Percentiles rank a stretch among this genome's conserved stretches.
Evolutionary conservation across 2,329 filamentous ascomycete species (phyloP).

Genomic region (Calonectria honghensis): DNA sequence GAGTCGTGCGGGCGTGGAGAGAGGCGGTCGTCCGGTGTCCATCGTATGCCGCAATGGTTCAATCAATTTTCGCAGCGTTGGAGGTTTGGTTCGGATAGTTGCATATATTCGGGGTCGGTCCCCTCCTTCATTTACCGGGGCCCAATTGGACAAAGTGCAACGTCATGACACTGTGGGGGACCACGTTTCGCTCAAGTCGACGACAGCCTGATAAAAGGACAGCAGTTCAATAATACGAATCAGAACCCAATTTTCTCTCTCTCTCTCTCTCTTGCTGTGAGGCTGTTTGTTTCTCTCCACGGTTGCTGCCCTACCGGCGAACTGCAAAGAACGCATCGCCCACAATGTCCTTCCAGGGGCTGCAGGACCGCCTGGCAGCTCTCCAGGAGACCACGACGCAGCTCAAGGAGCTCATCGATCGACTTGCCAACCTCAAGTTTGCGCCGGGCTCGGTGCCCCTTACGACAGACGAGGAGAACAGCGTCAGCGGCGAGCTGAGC

Average conservation of each 20-base stretch:
- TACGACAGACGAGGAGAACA: constrained; percentile 68
- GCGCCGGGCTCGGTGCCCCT: constrained; percentile 75
- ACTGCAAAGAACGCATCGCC: not conserved
- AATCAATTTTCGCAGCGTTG: constrained; percentile 53
- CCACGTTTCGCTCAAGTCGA: constrained; percentile 51
- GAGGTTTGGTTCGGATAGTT: constrained; percentile 41
- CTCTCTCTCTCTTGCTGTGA: not conserved
- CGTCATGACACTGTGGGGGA: constrained; percentile 51
- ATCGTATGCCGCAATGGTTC: constrained; percentile 42
- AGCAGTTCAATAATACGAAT: constrained; percentile 2
- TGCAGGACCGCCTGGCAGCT: constrained; percentile 77
- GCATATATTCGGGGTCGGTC: constrained; percentile 46
- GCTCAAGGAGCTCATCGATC: constrained; percentile 75
- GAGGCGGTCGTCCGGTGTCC: constrained; percentile 38
- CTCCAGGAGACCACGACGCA: constrained; percentile 78
- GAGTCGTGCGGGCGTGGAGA: constrained; percentile 22
- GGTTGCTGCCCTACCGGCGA: not conserved
- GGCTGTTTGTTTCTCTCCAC: not conserved
- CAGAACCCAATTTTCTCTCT: not conserved
- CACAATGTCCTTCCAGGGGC: constrained; percentile 73
- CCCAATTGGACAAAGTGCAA: constrained; percentile 41
- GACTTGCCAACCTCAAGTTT: constrained; percentile 75
- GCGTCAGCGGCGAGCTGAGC: constrained; percentile 81
- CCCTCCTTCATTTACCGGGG: constrained; percentile 44
- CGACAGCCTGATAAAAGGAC: constrained; percentile 32